These are phyloP conservation scores for Mycothermus thermophilus DNA, from an alignment of 495 filamentous ascomycete species.

Conservation along the genomic window DNA sequence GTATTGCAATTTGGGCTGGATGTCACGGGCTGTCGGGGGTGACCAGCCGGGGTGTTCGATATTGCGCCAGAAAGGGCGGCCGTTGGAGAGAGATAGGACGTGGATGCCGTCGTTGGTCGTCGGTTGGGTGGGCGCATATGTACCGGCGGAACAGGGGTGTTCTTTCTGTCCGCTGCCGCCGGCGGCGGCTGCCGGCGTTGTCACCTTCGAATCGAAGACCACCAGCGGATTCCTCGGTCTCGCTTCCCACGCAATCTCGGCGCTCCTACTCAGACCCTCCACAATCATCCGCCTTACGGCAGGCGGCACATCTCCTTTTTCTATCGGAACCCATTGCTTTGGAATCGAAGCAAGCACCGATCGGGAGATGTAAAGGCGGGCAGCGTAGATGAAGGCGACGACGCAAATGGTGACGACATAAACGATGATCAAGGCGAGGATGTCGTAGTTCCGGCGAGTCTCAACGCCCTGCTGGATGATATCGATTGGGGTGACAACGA, in stretches of 20 bases:
- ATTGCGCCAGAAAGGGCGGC: constrained; percentile 52
- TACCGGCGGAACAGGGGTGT: background rate
- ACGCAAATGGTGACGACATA: constrained; percentile 64
- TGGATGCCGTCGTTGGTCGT: background rate
- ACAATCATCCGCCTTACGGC: constrained; percentile 62
- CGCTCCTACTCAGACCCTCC: constrained; percentile 56
- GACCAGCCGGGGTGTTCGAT: constrained; percentile 86
- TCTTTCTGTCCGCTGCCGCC: background rate
- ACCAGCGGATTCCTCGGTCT: constrained; percentile 44
- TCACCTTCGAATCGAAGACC: constrained; percentile 2
- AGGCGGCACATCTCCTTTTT: constrained; percentile 60
- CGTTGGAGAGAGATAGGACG: constrained; percentile 14
- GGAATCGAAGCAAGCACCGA: constrained; percentile 69
- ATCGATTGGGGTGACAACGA: constrained; percentile 73
- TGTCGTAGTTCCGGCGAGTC: constrained; percentile 53
- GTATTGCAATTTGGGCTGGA: constrained; percentile 63
- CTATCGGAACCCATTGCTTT: constrained; percentile 66
- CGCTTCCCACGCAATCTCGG: constrained; percentile 66
- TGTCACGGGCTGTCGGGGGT: constrained; percentile 55
- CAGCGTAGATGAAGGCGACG: constrained; percentile 63
- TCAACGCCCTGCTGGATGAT: constrained; percentile 64
- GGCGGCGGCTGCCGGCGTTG: background rate
- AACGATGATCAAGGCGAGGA: constrained; percentile 68
- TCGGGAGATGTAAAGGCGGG: constrained; percentile 78
- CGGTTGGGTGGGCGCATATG: background rate